Conservation (phyloP, 768 basidiomycete genomes). For the Calocera viscosa region DNA sequence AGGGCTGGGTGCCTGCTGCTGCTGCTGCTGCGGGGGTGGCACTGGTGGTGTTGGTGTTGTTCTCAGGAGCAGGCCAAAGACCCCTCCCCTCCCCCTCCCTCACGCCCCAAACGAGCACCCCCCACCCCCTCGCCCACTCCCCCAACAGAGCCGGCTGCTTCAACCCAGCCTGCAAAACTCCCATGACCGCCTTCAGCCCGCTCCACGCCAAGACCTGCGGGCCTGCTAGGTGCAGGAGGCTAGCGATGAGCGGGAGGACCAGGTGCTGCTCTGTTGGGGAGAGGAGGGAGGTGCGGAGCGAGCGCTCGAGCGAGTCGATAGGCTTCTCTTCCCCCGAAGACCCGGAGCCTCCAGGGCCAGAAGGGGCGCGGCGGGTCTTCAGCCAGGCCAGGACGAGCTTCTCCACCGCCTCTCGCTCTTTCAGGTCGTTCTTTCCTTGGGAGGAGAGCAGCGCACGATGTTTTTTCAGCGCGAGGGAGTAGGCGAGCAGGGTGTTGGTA, state of each 20-base stretch:
- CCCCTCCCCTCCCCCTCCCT: not conserved
- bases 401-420: not conserved
- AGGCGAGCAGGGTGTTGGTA: not conserved
- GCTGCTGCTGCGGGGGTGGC: not conserved
- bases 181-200: not conserved
- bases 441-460: not conserved
- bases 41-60: not conserved
- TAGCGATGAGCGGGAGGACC: not conserved
- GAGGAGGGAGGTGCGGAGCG: not conserved
- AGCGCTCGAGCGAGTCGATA: not conserved
- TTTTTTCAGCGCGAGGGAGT: not conserved
- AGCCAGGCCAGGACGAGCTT: not conserved
- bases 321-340: not conserved
- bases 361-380: not conserved
- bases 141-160: not conserved
- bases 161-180: not conserved
- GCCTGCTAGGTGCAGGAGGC: not conserved
- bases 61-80: not conserved
- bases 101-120: not conserved
- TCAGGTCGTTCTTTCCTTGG: not conserved
- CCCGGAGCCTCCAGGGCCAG: not conserved
- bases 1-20: not conserved
- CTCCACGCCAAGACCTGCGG: not conserved
- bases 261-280: not conserved
- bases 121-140: not conserved